Evolutionary conservation across 495 filamentous ascomycete genomes (phyloP).

Genomic region (Penicillium arizonense): DNA sequence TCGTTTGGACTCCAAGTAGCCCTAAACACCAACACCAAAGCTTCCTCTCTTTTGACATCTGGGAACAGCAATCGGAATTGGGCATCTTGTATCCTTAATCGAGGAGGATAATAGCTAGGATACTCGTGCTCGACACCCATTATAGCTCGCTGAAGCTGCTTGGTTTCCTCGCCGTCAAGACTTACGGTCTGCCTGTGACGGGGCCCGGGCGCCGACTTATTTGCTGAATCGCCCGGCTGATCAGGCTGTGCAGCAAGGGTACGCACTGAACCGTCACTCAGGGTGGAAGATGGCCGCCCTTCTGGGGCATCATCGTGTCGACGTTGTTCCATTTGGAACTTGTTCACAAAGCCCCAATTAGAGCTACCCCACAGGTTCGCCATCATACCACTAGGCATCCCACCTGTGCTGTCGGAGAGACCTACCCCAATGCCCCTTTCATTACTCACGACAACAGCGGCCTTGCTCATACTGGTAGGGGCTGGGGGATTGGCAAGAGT

Average conservation of each 20-base stretch:
- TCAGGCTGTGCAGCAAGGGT: conserved; percentile 20
- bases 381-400: conserved; percentile 79
- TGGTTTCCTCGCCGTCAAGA: conserved; percentile 59
- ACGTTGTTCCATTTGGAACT: conserved; percentile 56
- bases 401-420: conserved; percentile 58
- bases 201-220: conserved; percentile 8
- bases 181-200: conserved; percentile 80
- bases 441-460: conserved; percentile 76
- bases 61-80: conserved; percentile 94
- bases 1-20: conserved; percentile 75
- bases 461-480: conserved; percentile 82
- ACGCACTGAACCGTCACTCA: conserved; percentile 30
- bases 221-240: conserved; percentile 10
- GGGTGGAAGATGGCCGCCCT: conserved; percentile 22
- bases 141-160: conserved; percentile 37
- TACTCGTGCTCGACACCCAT: conserved; percentile 55
- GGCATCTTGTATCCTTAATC: conserved; percentile 82
- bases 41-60: conserved; percentile 67
- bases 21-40: conserved; percentile 75
- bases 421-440: conserved; percentile 66
- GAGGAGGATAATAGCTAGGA: conserved; percentile 78
- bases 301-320: conserved; percentile 31
- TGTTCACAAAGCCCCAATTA: conserved; percentile 77
- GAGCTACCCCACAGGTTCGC: conserved; percentile 91
- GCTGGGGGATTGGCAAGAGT: conserved; percentile 85